Base-by-base conservation (phyloP, 345 rosid species). In the Abelmoschus esculentus region DNA sequence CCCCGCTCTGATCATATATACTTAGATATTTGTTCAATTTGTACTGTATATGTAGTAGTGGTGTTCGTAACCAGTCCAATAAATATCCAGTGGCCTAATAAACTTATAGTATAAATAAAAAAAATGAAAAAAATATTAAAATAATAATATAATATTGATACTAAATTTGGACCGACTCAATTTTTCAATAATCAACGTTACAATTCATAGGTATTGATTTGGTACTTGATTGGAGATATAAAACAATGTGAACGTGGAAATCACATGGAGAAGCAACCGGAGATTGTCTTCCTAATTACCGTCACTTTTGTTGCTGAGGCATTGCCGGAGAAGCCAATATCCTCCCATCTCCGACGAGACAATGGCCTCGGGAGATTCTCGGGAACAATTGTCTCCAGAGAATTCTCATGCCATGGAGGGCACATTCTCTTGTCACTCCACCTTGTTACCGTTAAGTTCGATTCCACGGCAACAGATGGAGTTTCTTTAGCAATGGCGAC, bases 311-410 rank as follows among this genome's bases (percentile, higher is more conserved):
- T 70, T 11, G 69, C 60, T 1, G 90, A 79, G 0, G 80, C 87
- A 1, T 74, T 68, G 1, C 67, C 42, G 28, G 1, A 54, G 28
- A 58, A 18, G 10, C 80, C 71, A 1, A 81, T 80, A 6, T 69
- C 66, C 75, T 80, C 83, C 77, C 83, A 86, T 53, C 79, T 86
- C 19, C 87, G 61, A 31, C 38, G 76, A 49, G 69, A 70, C 1
- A 79, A 71, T 0, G 85, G 88, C 40, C 88, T 79, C 0, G 87
- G 91, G 54, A 86, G 91, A 76, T 86, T 86, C 81, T 86, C 91
- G 1, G 91, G 91, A 54, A 86, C 88, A 11, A 83, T 79, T 1
- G 82, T 77, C 77, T 84, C 86, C 0, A 86, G 66, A 2, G 87
- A 81, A 52, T 83, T 86, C 40, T 44, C 10, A 31, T 58, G 66